phyloP scores from a whole-genome alignment of 164 flowering plant genomes.

The Magnolia sinica region DNA sequence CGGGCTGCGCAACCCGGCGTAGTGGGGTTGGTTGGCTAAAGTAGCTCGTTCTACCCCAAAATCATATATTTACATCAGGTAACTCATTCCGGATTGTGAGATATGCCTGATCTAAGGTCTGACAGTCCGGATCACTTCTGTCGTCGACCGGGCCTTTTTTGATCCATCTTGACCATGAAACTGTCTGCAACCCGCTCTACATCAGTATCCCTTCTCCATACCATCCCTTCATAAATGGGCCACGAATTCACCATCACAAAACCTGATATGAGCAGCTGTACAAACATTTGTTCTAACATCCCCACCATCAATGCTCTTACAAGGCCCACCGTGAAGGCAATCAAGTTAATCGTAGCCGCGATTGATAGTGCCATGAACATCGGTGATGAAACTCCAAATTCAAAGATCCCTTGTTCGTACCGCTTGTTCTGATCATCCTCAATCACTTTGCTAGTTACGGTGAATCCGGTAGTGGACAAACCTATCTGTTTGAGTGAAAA shows the following conservation, averaged over 20 bases:
- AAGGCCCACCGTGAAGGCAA: conserved; percentile 29
- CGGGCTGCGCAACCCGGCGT: too few species aligned
- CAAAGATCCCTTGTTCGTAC: conserved; percentile 57
- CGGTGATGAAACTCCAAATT: conserved; percentile 60
- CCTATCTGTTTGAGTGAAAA: conserved; percentile 34
- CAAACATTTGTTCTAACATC: conserved; percentile 20
- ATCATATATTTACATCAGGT: too few species aligned
- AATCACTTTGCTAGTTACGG: conserved; percentile 51
- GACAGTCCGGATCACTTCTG: too few species aligned
- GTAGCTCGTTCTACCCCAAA: too few species aligned
- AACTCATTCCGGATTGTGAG: too few species aligned
- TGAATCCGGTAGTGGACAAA: conserved; percentile 43
- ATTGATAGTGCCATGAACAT: conserved; percentile 52
- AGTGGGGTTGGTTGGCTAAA: too few species aligned
- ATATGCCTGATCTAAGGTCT: too few species aligned
- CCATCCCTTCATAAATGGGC: conserved; percentile 67
- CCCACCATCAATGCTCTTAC: conserved; percentile 7
- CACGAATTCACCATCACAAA: conserved; percentile 45
- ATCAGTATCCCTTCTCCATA: conserved; percentile 53
- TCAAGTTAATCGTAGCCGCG: conserved; percentile 50
- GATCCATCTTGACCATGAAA: too few species aligned
- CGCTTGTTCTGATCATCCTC: conserved; percentile 49
- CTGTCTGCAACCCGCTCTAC: too few species aligned
- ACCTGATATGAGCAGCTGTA: conserved; percentile 38
- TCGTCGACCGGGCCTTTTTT: too few species aligned